Percentiles rank a stretch among this genome's conserved stretches.
Evolutionary conservation across 2,329 filamentous ascomycete species (phyloP).

Genomic region (Zasmidium cellare): DNA sequence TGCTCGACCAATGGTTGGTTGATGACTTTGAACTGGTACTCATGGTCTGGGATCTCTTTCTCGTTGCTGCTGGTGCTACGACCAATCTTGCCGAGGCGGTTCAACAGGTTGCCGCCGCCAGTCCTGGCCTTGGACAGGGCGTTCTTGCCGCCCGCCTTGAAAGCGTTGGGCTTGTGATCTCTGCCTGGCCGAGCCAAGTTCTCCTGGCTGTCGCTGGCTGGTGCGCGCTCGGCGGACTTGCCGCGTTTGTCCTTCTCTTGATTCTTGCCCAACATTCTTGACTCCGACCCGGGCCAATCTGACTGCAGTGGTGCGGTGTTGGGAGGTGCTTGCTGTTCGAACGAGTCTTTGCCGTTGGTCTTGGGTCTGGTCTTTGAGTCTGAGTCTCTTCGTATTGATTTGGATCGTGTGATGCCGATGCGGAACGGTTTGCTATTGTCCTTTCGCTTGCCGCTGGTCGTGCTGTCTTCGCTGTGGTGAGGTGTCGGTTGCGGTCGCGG

Average conservation of each 20-base stretch:
- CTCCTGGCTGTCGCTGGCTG: slow-evolving; percentile 27
- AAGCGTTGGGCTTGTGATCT: slow-evolving; percentile 22
- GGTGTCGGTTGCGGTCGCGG: slow-evolving; percentile 22
- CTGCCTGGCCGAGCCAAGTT: slow-evolving; percentile 17
- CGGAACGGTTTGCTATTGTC: slow-evolving; percentile 26
- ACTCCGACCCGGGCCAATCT: slow-evolving; percentile 28
- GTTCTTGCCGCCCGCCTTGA: slow-evolving; percentile 31
- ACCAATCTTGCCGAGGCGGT: slow-evolving; percentile 31
- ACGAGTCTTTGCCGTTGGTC: slow-evolving; percentile 21
- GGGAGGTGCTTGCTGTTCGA: slow-evolving; percentile 22
- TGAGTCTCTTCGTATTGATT: slow-evolving; percentile 34
- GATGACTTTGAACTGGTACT: slow-evolving; percentile 81
- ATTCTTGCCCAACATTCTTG: slow-evolving; percentile 20
- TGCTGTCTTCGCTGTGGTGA: slow-evolving; percentile 32
- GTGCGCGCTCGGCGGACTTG: slow-evolving; percentile 34
- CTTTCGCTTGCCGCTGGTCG: slow-evolving; percentile 21
- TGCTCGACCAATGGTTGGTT: slow-evolving; percentile 85
- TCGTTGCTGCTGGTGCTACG: slow-evolving; percentile 67
- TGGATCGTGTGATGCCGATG: slow-evolving; percentile 28
- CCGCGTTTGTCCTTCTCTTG: slow-evolving; percentile 31
- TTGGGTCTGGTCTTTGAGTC: slow-evolving; percentile 27
- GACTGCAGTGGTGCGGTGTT: slow-evolving; percentile 31
- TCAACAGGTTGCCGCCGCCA: slow-evolving; percentile 25
- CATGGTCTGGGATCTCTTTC: slow-evolving; percentile 65
- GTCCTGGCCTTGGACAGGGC: slow-evolving; percentile 27